These are phyloP conservation scores for Exophiala sp. DNA, from an alignment of 2,329 filamentous ascomycete genomes.

Conservation along the genomic window DNA sequence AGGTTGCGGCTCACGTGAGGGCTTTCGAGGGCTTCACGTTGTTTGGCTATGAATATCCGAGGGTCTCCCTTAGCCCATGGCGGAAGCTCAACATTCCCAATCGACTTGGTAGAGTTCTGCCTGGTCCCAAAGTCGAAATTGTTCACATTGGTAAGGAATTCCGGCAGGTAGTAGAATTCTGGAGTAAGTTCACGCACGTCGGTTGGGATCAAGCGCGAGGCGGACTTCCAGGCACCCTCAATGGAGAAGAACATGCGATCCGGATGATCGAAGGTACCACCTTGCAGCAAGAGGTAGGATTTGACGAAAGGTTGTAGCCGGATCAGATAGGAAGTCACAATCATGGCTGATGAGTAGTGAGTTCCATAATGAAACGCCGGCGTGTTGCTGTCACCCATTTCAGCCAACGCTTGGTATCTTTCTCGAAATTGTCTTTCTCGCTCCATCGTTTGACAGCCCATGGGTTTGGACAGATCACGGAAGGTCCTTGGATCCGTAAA, in stretches of 20 bases:
- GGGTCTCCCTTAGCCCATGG: constrained; percentile 97
- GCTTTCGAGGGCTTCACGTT: constrained; percentile 92
- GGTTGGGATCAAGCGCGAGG: constrained; percentile 83
- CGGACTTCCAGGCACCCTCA: constrained; percentile 83
- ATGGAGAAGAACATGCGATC: constrained; percentile 95
- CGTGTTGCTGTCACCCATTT: constrained; percentile 73
- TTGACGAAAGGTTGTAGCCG: constrained; percentile 94
- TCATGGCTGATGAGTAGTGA: constrained; percentile 98
- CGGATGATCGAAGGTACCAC: constrained; percentile 93
- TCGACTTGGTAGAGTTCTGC: constrained; percentile 73
- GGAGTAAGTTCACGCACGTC: constrained; percentile 94
- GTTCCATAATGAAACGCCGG: constrained; percentile 96
- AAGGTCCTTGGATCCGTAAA: constrained; percentile 80
- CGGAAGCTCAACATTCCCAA: constrained; percentile 84
- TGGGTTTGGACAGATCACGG: constrained; percentile 88
- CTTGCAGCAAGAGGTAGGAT: constrained; percentile 88
- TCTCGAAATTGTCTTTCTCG: constrained; percentile 77
- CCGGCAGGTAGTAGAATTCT: constrained; percentile 94
- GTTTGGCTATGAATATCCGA: constrained; percentile 90
- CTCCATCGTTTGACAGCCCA: constrained; percentile 80
- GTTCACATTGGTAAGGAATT: constrained; percentile 92
- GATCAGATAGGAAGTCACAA: constrained; percentile 93
- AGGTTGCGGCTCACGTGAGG: constrained; percentile 85
- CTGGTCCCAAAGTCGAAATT: constrained; percentile 87
- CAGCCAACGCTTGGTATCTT: constrained; percentile 80